These are phyloP conservation scores for Colletotrichum sp. DNA, from an alignment of 2,329 filamentous ascomycete genomes.

Conservation along the genomic window DNA sequence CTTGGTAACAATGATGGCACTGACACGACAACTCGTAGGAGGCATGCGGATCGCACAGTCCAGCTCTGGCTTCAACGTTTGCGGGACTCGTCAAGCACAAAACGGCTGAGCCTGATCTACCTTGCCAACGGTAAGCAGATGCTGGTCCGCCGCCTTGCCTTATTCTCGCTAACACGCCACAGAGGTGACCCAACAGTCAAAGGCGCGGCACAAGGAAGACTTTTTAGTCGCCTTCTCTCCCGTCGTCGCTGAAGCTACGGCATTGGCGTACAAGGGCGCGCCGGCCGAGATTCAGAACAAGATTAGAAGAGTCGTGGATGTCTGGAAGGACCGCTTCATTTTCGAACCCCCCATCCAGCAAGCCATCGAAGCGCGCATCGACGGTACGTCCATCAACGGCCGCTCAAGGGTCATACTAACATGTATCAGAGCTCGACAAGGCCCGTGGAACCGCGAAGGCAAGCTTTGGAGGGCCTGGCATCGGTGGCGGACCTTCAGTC, in stretches of 20 bases:
- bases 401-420: slow-evolving; percentile 19
- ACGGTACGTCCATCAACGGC: slow-evolving; percentile 61
- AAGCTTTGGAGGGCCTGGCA: slow-evolving; percentile 68
- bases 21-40: slow-evolving; percentile 54
- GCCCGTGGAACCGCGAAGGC: slow-evolving; percentile 57
- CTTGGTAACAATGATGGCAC: slow-evolving; percentile 1
- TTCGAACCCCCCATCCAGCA: slow-evolving; percentile 83
- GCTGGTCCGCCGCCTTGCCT: neutral
- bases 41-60: slow-evolving; percentile 90
- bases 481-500: slow-evolving; percentile 58
- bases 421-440: slow-evolving; percentile 64
- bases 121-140: slow-evolving; percentile 81
- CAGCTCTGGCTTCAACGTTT: slow-evolving; percentile 90
- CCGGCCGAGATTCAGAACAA: slow-evolving; percentile 87
- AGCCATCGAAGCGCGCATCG: slow-evolving; percentile 79
- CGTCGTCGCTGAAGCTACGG: slow-evolving; percentile 88
- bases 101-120: slow-evolving; percentile 90
- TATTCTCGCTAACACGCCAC: slow-evolving; percentile 3
- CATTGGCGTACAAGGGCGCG: slow-evolving; percentile 89
- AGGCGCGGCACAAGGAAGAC: slow-evolving; percentile 89
- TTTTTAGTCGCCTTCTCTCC: slow-evolving; percentile 93
- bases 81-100: slow-evolving; percentile 84
- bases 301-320: slow-evolving; percentile 86
- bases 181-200: slow-evolving; percentile 97
- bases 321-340: slow-evolving; percentile 87